Percentiles rank a stretch among this genome's conserved stretches.
Conservation (phyloP, 2,329 filamentous ascomycete species). For the Aspergillus ustus region DNA sequence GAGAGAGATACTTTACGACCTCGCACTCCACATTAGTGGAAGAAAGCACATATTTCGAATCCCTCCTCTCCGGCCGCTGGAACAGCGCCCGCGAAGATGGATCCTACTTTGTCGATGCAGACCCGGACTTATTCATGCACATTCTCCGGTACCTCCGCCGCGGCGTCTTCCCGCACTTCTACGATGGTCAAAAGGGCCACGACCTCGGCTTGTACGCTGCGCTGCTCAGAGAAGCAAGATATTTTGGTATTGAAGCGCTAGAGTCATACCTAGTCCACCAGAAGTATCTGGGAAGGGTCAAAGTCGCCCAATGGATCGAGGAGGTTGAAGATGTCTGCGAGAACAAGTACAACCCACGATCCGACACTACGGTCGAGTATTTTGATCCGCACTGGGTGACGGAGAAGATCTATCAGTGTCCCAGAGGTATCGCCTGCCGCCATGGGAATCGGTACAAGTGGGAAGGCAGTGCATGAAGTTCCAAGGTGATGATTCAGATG, state of each 20-base stretch:
- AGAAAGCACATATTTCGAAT: conserved; percentile 8
- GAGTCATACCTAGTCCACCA: background rate
- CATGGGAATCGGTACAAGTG: too few species aligned
- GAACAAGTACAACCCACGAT: background rate
- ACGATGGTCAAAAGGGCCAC: background rate
- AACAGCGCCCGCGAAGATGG: background rate
- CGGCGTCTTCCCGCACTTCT: conserved; percentile 4
- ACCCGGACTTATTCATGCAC: conserved; percentile 13
- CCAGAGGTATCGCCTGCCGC: too few species aligned
- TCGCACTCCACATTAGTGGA: background rate
- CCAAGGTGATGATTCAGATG: too few species aligned
- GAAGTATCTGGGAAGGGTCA: background rate
- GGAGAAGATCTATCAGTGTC: too few species aligned
- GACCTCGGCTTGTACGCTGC: background rate
- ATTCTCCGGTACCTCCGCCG: conserved; percentile 11
- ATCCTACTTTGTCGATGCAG: conserved; percentile 13
- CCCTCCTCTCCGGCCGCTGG: conserved; percentile 8
- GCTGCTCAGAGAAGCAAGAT: background rate
- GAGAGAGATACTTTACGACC: conserved; percentile 5
- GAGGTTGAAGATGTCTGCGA: background rate
- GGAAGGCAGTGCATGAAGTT: too few species aligned
- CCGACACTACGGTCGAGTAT: too few species aligned
- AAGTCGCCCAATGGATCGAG: background rate
- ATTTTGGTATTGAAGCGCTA: background rate
- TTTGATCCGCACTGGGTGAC: too few species aligned